Base-by-base conservation (phyloP, 2,329 filamentous ascomycete species). In the Colletotrichum sp. region DNA sequence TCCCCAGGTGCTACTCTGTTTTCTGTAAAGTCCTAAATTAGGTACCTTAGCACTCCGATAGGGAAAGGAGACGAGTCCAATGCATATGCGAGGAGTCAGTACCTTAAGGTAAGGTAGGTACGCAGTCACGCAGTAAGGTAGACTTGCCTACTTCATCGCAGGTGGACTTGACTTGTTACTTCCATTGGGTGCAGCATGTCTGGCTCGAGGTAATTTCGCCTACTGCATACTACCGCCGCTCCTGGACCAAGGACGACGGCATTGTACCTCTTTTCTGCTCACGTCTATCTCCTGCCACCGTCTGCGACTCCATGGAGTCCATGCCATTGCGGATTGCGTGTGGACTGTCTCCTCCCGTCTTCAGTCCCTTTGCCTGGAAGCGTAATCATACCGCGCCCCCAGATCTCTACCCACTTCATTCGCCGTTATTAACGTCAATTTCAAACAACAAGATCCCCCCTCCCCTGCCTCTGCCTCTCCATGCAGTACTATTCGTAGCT, bases 131-230 rank as follows among this genome's bases (percentile, higher is more conserved):
- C 30, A 30, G 39, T 49, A 49, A 1, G 0, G n/a, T 49, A 49
- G 44, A 49, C 44, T 44, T 44, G 39, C 39, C 39, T 44, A 44
- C 39, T n/a, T 44, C 39, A n/a, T 30, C 9, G 59, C 30, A 63
- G 28, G 30, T 16, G 16, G 13, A 69, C 28, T 16, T 71, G 8
- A 69, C 36, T 16, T 71, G 44, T 30, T 21, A 49, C 44, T 21
- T 36, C 34, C 34, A 16, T 36, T 49, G 44, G 44, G 44, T 49
- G 44, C 44, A 49, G 52, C 44, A 24, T 39, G 24, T 65, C 71
- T 71, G 59, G 34, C 49, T 62, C 44, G 10, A 49, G 44, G 44
- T 72, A 75, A 75, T 75, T 26, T 75, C 72, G 72, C 72, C 69
- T 75, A 75, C 70, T 49, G 64, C 65, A 69, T 62, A 52, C 34